Conservation (phyloP, 2,329 filamentous ascomycete genomes). For the Hypoxylon sp. region DNA sequence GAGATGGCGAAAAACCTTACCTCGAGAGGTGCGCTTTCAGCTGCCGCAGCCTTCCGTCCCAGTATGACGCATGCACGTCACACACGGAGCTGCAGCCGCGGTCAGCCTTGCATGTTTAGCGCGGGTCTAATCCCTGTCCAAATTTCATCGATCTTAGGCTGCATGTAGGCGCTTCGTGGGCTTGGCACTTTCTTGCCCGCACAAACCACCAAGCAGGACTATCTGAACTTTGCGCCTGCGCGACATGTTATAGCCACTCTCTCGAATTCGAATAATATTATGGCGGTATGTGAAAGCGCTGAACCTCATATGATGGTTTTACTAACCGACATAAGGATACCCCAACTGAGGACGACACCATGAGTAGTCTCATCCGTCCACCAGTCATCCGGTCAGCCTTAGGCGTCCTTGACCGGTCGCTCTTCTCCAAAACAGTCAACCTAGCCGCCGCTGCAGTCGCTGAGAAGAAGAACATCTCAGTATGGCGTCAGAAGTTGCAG, state of each 20-base stretch:
- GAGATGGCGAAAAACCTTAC: too few species aligned
- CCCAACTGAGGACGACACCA: constrained; percentile 49
- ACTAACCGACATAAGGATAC: constrained; percentile 34
- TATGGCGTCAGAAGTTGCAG: constrained; percentile 75
- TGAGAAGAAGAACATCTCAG: constrained; percentile 80
- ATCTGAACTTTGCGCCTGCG: constrained; percentile 12
- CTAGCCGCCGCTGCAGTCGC: constrained; percentile 83
- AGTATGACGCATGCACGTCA: constrained; percentile 45
- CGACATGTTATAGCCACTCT: constrained; percentile 1
- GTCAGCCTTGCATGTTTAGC: constrained; percentile 43
- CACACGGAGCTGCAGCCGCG: constrained; percentile 11
- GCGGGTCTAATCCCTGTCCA: constrained; percentile 37
- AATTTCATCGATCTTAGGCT: constrained; percentile 30
- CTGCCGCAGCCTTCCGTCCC: constrained; percentile 39
- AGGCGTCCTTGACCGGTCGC: constrained; percentile 79
- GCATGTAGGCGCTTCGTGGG: too few species aligned
- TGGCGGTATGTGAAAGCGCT: constrained; percentile 42
- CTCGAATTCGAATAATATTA: constrained; percentile 34
- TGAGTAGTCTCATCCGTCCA: constrained; percentile 74
- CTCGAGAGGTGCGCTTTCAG: background rate
- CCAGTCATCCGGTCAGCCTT: constrained; percentile 83
- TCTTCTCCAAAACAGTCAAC: constrained; percentile 83
- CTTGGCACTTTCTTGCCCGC: constrained; percentile 6
- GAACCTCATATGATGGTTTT: background rate
- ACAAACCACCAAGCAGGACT: constrained; percentile 15